Percentiles rank a stretch among this genome's conserved stretches.
Evolutionary conservation across 1,139 yeast species (phyloP).

Genomic region (Saccharomyces hybrid): DNA sequence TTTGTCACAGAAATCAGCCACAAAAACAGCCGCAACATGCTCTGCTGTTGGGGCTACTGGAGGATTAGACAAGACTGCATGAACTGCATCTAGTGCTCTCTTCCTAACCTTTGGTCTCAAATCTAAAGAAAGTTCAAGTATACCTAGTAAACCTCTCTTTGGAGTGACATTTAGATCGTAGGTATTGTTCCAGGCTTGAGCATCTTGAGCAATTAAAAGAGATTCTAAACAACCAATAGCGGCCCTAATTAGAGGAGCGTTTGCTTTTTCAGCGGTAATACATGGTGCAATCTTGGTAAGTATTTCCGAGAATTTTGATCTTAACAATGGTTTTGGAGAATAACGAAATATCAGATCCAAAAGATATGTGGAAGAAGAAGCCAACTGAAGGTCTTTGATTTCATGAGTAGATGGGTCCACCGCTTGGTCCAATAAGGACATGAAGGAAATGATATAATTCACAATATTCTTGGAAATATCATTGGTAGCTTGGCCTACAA

Average conservation of each 20-base stretch:
- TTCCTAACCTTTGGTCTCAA: slow-evolving; percentile 93
- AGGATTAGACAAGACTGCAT: slow-evolving; percentile 53
- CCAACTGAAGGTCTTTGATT: slow-evolving; percentile 53
- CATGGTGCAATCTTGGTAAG: slow-evolving; percentile 77
- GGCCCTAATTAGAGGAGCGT: slow-evolving; percentile 77
- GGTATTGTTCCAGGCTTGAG: slow-evolving; percentile 60
- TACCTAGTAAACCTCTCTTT: slow-evolving; percentile 70
- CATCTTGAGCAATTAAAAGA: slow-evolving; percentile 72
- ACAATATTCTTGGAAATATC: slow-evolving; percentile 50
- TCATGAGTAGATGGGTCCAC: slow-evolving; percentile 45
- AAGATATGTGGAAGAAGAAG: slow-evolving; percentile 71
- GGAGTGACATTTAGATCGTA: slow-evolving; percentile 56
- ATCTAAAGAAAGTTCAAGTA: slow-evolving; percentile 74
- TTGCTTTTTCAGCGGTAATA: slow-evolving; percentile 59
- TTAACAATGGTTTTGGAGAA: slow-evolving; percentile 60
- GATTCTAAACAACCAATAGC: slow-evolving; percentile 81
- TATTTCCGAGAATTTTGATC: slow-evolving; percentile 68
- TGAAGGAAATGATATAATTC: slow-evolving; percentile 80
- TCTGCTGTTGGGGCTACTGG: slow-evolving; percentile 77
- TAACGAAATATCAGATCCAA: slow-evolving; percentile 74
- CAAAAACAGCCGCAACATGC: slow-evolving; percentile 65
- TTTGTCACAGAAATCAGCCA: slow-evolving; percentile 63
- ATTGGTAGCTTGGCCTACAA: slow-evolving; percentile 48
- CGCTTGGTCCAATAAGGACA: slow-evolving; percentile 74
- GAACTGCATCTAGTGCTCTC: slow-evolving; percentile 85